A percentile compares a stretch with the other conserved stretches of the same genome.
Evolutionary conservation across 768 basidiomycete species (phyloP).

Genomic region (Dioszegia crocea): DNA sequence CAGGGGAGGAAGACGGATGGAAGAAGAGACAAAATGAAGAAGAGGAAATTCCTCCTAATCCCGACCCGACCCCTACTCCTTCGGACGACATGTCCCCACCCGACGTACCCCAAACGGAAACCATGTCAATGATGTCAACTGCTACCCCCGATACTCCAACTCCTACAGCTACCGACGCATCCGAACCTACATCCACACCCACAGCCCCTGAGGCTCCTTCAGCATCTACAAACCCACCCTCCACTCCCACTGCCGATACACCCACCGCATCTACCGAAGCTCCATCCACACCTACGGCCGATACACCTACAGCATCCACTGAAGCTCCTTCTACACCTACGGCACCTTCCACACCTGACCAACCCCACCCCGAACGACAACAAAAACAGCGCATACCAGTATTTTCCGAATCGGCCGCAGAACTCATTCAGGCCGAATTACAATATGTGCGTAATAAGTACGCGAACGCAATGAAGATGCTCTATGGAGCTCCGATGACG

Average conservation of each 20-base stretch:
- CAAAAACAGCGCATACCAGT: not conserved
- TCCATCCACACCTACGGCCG: not conserved
- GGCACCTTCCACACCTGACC: not conserved
- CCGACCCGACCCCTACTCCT: not conserved
- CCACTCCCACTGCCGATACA: not conserved
- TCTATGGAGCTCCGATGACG: constrained; percentile 17
- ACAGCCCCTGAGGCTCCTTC: not conserved
- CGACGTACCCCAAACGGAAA: not conserved
- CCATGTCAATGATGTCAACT: not conserved
- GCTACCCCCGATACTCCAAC: not conserved
- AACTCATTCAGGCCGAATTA: constrained; percentile 11
- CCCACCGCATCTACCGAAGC: constrained; percentile 1
- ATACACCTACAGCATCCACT: not conserved
- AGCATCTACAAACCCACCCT: not conserved
- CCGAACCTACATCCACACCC: not conserved
- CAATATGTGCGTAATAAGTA: constrained; percentile 30
- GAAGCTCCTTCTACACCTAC: not conserved
- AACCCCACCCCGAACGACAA: no score
- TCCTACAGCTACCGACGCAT: not conserved
- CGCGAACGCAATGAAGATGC: constrained; percentile 23
- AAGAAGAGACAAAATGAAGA: no score
- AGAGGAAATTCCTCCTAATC: no score
- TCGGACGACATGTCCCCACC: not conserved
- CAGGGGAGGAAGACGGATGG: not conserved
- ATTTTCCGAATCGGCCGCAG: constrained; percentile 3